These are phyloP conservation scores for Dactylellina haptotyla DNA, from an alignment of 2,329 filamentous ascomycete genomes.

Conservation along the genomic window DNA sequence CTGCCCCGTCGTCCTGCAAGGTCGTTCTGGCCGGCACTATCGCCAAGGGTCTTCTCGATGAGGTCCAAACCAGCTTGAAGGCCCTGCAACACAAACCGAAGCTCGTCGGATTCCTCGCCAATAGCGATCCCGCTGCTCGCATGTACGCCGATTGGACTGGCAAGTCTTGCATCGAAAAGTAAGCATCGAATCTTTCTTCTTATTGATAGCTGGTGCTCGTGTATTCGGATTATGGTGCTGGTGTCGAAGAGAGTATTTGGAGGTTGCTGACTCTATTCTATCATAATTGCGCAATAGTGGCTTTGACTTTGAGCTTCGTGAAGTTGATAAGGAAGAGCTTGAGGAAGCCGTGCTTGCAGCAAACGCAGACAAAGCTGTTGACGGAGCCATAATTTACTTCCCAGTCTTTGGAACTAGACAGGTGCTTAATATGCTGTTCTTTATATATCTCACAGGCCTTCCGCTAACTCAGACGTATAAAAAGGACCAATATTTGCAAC, in stretches of 20 bases:
- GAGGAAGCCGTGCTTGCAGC: constrained; percentile 88
- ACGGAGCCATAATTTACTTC: constrained; percentile 92
- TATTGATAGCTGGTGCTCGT: constrained; percentile 7
- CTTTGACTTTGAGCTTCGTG: constrained; percentile 86
- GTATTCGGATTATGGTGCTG: no score
- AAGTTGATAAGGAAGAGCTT: constrained; percentile 84
- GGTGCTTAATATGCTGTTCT: constrained; percentile 17
- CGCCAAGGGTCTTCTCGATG: constrained; percentile 80
- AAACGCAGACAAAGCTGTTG: constrained; percentile 73
- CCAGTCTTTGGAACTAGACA: constrained; percentile 80
- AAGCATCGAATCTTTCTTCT: constrained; percentile 62
- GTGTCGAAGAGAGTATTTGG: no score
- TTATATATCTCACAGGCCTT: not conserved
- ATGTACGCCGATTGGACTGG: constrained; percentile 98
- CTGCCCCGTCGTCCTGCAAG: constrained; percentile 76
- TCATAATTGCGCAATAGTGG: constrained; percentile 68
- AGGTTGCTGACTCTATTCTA: constrained; percentile 13
- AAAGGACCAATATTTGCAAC: constrained; percentile 92
- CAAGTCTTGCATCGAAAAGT: constrained; percentile 97
- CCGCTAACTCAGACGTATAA: not conserved
- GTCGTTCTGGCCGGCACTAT: constrained; percentile 89
- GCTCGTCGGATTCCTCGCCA: constrained; percentile 90
- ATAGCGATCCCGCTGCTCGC: constrained; percentile 85
- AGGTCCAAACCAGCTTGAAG: constrained; percentile 70
- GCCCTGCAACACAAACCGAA: constrained; percentile 69